Evolutionary conservation across 805 yeast species (phyloP).

Genomic region (Citeromyces nyonsensis): DNA sequence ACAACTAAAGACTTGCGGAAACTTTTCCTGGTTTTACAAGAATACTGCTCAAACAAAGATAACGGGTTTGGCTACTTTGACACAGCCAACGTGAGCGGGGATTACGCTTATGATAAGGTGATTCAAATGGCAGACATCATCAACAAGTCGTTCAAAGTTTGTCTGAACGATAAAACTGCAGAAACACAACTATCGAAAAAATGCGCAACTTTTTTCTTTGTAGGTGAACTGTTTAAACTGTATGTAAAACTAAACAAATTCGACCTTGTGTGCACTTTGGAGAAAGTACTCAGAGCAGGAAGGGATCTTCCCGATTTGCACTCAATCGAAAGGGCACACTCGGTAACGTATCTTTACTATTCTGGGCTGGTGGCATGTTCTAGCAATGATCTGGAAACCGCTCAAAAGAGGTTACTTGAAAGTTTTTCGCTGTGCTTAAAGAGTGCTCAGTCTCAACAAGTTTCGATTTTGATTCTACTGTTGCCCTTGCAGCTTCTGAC

Average conservation of each 20-base stretch:
- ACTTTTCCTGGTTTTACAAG: too few species aligned
- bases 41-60: too few species aligned
- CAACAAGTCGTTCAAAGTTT: slow-evolving; percentile 60
- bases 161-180: slow-evolving; percentile 66
- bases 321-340: slow-evolving; percentile 29
- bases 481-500: slow-evolving; percentile 48
- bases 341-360: slow-evolving; percentile 52
- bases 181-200: slow-evolving; percentile 32
- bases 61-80: too few species aligned
- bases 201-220: slow-evolving; percentile 52
- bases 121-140: slow-evolving; percentile 16
- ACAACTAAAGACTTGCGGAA: too few species aligned
- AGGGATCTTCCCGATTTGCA: slow-evolving; percentile 35
- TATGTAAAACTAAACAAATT: slow-evolving; percentile 52
- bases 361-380: slow-evolving; percentile 53
- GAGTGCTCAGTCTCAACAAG: slow-evolving; percentile 18
- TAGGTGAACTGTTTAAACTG: slow-evolving; percentile 51
- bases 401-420: slow-evolving; percentile 30
- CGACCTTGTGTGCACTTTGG: slow-evolving; percentile 61
- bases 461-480: slow-evolving; percentile 34
- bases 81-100: too few species aligned
- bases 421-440: slow-evolving; percentile 25
- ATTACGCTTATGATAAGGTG: too few species aligned
- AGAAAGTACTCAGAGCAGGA: slow-evolving; percentile 42
- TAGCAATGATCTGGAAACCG: slow-evolving; percentile 39